These are phyloP conservation scores for Haplosporangium sp. DNA, from an alignment of 371 early-diverging fungal genomes.

Conservation along the genomic window DNA sequence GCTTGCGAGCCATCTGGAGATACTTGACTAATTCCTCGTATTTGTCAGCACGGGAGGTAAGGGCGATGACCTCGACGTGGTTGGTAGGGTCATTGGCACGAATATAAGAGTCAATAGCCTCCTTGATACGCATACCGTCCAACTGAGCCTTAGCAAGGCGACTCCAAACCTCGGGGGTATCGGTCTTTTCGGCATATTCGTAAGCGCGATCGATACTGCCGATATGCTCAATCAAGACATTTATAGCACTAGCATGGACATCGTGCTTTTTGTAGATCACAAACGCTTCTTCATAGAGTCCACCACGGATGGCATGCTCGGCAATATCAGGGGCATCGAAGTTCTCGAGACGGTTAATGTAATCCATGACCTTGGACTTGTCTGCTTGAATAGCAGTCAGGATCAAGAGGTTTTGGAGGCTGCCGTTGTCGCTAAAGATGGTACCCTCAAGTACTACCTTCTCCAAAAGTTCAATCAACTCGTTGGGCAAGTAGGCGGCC, in stretches of 20 bases:
- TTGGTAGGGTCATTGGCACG: constrained; percentile 93
- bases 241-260: constrained; percentile 87
- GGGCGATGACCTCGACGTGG: constrained; percentile 89
- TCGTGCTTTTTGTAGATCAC: constrained; percentile 93
- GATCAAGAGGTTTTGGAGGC: constrained; percentile 96
- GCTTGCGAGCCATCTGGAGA: constrained; percentile 93
- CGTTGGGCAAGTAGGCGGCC: constrained; percentile 94
- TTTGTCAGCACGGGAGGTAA: constrained; percentile 83
- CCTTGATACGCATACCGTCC: constrained; percentile 88
- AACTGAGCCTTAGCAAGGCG: constrained; percentile 95
- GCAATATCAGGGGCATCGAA: constrained; percentile 97
- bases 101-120: constrained; percentile 96
- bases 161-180: constrained; percentile 93
- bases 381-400: constrained; percentile 98
- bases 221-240: constrained; percentile 92
- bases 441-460: constrained; percentile 93
- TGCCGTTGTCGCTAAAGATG: constrained; percentile 95
- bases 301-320: constrained; percentile 89
- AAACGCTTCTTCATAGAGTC: constrained; percentile 96
- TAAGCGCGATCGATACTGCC: constrained; percentile 94
- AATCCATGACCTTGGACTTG: constrained; percentile 92
- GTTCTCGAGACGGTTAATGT: constrained; percentile 92
- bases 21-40: constrained; percentile 94
- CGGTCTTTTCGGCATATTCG: constrained; percentile 94
- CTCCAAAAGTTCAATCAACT: constrained; percentile 96